Conservation (phyloP, 2,329 filamentous ascomycete genomes). For the Cladobotryum mycophilum region DNA sequence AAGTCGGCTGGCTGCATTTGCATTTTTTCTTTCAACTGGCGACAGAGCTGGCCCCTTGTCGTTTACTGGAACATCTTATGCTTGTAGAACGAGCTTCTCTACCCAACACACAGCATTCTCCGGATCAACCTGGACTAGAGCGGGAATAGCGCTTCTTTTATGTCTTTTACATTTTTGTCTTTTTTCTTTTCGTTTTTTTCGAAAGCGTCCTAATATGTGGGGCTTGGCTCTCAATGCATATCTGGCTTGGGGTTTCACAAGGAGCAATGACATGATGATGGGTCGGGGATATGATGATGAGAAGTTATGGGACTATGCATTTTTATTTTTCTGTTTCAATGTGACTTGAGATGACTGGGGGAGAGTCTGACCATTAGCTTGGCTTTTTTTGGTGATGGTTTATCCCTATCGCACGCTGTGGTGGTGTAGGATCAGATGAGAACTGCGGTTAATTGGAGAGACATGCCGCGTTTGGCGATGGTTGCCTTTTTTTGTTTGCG, state of each 20-base stretch:
- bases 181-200: not conserved
- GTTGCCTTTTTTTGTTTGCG: no score
- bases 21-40: not conserved
- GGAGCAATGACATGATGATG: slow-evolving; percentile 16
- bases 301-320: not conserved
- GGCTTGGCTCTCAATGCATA: not conserved
- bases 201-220: not conserved
- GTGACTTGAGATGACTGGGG: no score
- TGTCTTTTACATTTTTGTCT: not conserved
- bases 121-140: not conserved
- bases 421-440: no score
- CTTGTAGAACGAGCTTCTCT: not conserved
- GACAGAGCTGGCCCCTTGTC: not conserved
- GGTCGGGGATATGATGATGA: slow-evolving; percentile 5
- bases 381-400: no score
- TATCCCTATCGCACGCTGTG: no score
- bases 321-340: not conserved
- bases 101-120: not conserved
- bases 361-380: no score
- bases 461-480: no score
- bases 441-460: no score
- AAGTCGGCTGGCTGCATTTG: not conserved
- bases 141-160: not conserved
- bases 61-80: not conserved
- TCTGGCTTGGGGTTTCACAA: not conserved